Conservation (phyloP, 768 basidiomycete genomes). For the Ramaria sp. region DNA sequence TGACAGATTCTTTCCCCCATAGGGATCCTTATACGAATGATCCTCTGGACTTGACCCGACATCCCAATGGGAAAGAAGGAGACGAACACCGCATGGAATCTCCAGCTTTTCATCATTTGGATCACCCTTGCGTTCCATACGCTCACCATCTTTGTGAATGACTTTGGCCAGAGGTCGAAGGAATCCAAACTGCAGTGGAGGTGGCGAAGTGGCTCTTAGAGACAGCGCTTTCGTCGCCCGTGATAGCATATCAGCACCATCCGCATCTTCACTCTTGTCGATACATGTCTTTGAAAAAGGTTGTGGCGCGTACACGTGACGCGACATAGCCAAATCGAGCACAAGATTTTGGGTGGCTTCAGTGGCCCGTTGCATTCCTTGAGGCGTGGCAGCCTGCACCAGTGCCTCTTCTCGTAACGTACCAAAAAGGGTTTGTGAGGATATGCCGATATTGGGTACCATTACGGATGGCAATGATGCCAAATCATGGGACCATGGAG, state of each 20-base stretch:
- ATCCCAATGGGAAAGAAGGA: slow-evolving; percentile 62
- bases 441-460: background rate
- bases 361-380: slow-evolving; percentile 10
- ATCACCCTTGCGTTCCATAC: slow-evolving; percentile 13
- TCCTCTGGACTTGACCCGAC: slow-evolving; percentile 37
- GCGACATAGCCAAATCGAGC: slow-evolving; percentile 51
- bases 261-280: slow-evolving; percentile 30
- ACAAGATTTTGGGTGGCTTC: slow-evolving; percentile 51
- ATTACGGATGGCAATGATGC: background rate
- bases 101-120: slow-evolving; percentile 14
- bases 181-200: slow-evolving; percentile 51
- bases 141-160: slow-evolving; percentile 16
- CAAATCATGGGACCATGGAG: slow-evolving; percentile 47
- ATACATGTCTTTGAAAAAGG: slow-evolving; percentile 23
- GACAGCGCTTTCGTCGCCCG: slow-evolving; percentile 38
- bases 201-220: slow-evolving; percentile 37
- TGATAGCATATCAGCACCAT: slow-evolving; percentile 26
- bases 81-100: slow-evolving; percentile 42
- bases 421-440: background rate
- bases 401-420: slow-evolving; percentile 1
- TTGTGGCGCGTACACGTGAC: slow-evolving; percentile 41
- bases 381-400: background rate
- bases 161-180: slow-evolving; percentile 36
- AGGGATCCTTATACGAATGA: slow-evolving; percentile 47
- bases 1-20: slow-evolving; percentile 15